A percentile compares a stretch with the other conserved stretches of the same genome.
These are phyloP conservation scores for Pestalotiopsis fici DNA, from an alignment of 2,329 filamentous ascomycete species.

Conservation along the genomic window DNA sequence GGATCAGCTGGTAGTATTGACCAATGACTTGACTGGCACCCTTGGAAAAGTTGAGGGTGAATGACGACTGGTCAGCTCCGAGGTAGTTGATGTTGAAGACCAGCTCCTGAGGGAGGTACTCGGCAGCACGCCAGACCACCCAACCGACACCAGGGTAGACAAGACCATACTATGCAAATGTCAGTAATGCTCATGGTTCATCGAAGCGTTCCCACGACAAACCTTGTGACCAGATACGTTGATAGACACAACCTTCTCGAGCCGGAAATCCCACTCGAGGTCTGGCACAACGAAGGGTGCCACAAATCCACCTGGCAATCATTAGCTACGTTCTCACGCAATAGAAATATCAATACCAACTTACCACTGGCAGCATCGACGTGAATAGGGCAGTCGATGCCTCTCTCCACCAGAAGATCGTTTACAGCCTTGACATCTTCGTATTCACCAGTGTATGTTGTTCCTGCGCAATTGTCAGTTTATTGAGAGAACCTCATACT, in stretches of 20 bases:
- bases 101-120: conserved; percentile 84
- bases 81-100: conserved; percentile 99
- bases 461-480: conserved; percentile 41
- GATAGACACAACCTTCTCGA: conserved; percentile 87
- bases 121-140: conserved; percentile 84
- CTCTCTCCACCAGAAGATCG: conserved; percentile 74
- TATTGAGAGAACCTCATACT: background rate
- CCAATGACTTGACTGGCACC: conserved; percentile 93
- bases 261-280: conserved; percentile 88
- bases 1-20: conserved; percentile 97
- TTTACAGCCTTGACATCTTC: conserved; percentile 93
- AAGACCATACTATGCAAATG: conserved; percentile 48
- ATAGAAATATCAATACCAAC: background rate
- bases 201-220: background rate
- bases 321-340: background rate
- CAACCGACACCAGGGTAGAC: conserved; percentile 93
- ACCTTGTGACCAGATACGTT: conserved; percentile 92
- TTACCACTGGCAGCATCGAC: conserved; percentile 85
- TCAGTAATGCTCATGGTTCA: background rate
- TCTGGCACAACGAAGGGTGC: conserved; percentile 86
- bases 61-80: conserved; percentile 90
- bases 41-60: conserved; percentile 97
- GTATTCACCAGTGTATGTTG: conserved; percentile 94
- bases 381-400: conserved; percentile 83
- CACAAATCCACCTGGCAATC: conserved; percentile 66